phyloP scores from a whole-genome alignment of 2,329 filamentous ascomycete species.

The Colletotrichum sp. region DNA sequence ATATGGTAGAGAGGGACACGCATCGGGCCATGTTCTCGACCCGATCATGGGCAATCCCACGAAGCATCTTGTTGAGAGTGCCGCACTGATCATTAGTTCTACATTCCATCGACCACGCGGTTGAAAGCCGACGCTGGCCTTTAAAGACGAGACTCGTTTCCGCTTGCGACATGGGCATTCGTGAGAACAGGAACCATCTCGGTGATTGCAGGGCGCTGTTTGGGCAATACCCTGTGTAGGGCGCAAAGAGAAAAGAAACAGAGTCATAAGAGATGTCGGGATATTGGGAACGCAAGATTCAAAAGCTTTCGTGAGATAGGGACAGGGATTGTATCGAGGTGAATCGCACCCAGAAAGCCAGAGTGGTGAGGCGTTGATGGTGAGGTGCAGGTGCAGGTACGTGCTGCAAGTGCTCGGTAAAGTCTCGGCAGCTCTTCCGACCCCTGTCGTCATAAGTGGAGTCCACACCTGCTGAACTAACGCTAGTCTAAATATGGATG shows the following conservation, averaged over 20 bases:
- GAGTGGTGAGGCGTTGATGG: background rate
- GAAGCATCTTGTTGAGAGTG: background rate
- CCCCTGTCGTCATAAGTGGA: background rate
- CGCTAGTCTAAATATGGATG: conserved; percentile 3
- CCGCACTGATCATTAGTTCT: background rate
- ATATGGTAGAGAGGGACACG: background rate
- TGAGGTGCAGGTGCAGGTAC: background rate
- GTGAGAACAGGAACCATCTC: background rate
- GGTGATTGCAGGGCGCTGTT: background rate
- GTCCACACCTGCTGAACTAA: background rate
- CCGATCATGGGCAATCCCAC: background rate
- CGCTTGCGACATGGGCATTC: background rate
- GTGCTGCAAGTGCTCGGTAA: background rate
- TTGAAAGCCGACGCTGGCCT: background rate
- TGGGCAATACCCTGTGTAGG: background rate
- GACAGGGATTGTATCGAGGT: background rate
- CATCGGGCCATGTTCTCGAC: background rate
- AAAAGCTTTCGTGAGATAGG: background rate
- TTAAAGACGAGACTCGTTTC: background rate
- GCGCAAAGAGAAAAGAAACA: background rate
- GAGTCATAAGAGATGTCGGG: background rate
- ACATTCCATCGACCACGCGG: background rate
- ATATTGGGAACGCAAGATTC: background rate
- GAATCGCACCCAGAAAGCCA: background rate
- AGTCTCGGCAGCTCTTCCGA: background rate